Evolutionary conservation across 805 yeast species (phyloP).

Genomic region (Candida stauntonica): DNA sequence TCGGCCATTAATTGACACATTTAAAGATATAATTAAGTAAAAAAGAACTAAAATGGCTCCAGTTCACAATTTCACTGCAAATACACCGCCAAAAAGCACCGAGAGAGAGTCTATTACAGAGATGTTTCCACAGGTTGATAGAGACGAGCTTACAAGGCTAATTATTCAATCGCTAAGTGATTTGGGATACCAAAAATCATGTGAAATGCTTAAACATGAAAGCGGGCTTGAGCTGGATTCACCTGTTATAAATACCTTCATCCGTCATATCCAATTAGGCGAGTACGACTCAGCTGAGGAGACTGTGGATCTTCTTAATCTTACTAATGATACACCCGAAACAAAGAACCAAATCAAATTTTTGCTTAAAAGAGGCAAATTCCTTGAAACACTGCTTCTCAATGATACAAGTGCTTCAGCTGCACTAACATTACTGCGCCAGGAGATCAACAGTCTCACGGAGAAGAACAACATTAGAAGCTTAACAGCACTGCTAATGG

Average conservation of each 20-base stretch:
- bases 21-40: too few relatives aligned
- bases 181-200: constrained; percentile 41
- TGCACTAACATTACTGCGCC: constrained; percentile 37
- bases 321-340: constrained; percentile 16
- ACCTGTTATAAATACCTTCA: constrained; percentile 36
- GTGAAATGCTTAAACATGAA: constrained; percentile 37
- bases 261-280: constrained; percentile 37
- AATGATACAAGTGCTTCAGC: constrained; percentile 27
- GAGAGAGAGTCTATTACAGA: constrained; percentile 1
- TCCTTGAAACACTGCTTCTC: constrained; percentile 36
- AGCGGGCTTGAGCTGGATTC: constrained; percentile 39
- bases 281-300: constrained; percentile 36
- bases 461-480: constrained; percentile 23
- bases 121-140: constrained; percentile 23
- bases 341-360: constrained; percentile 24
- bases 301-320: constrained; percentile 23
- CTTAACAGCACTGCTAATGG: constrained; percentile 29
- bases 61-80: too few relatives aligned
- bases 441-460: constrained; percentile 31
- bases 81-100: constrained; percentile 11
- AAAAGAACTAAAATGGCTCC: constrained; percentile 14
- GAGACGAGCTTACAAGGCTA: constrained; percentile 41
- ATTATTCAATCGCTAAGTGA: constrained; percentile 47
- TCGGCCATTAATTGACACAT: too few relatives aligned
- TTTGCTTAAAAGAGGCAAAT: constrained; percentile 37